Evolutionary conservation across 495 filamentous ascomycete species (phyloP), one percentile per base, ranked within the genome.

Genomic region (Aspergillus coremiiformis): DNA sequence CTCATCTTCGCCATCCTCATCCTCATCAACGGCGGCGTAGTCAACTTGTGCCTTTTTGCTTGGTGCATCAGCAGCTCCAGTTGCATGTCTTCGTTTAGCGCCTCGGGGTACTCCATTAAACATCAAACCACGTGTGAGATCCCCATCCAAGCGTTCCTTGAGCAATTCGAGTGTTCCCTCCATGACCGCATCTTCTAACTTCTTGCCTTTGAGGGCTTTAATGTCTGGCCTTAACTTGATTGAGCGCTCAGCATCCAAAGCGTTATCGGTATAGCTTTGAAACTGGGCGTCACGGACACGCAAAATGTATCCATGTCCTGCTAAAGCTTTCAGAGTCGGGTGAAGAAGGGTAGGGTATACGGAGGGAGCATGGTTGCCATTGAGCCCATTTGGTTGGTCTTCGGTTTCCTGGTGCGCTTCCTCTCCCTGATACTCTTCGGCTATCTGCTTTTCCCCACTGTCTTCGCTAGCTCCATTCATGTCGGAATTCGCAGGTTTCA

Each of bases 131-230:
- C 56, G 56, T 15, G 63, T 69, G 30, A 72, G 63, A 41, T 71
- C 66, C 30, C 60, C 61, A 20, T 69, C 54, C 21, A 64, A 56
- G 21, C 61, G 57, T 48, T 74, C 67, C 26, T 52, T 55, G 26
- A 76, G 55, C 49, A 71, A 42, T 1, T 60, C 42, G 22, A 47
- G 51, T 32, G 60, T 70, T 39, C 53, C 55, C 12, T 77, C 67
- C 26, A 69, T 61, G 12, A 88, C 65, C 14, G 71, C 75, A 33
- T 79, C 73, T 44, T 81, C 75, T 7, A 83, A 71, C 58, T 75
- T 80, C 58, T 84, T 86, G 15, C 75, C 74, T 53, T 77, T 79
- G 57, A 80, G 62, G 4, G 60, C 54, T 43, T 77, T 73, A 19
- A 72, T 60, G 47, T 74, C 66, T 8, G 65, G 60, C 14, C 65